Percentiles rank a stretch among this genome's conserved stretches.
phyloP scores from a whole-genome alignment of 2,329 filamentous ascomycete species.

The Colletotrichum sp. region DNA sequence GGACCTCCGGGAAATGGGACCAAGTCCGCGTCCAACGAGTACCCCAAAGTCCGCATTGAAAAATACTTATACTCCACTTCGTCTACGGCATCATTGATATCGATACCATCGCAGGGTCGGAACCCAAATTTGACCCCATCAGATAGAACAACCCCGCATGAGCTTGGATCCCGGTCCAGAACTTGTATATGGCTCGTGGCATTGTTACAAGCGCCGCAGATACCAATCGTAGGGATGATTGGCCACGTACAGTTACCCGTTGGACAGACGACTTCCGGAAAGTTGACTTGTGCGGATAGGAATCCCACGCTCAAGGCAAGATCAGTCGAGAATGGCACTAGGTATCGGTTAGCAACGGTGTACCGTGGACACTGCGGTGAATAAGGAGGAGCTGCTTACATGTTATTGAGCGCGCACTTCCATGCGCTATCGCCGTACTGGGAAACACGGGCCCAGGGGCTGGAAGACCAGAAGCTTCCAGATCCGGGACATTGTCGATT shows the following conservation, averaged over 20 bases:
- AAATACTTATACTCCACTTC: too few species aligned
- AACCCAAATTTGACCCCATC: not conserved
- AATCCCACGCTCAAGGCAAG: not conserved
- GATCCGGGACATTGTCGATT: too few species aligned
- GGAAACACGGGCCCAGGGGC: too few species aligned
- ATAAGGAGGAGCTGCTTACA: not conserved
- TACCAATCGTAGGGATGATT: not conserved
- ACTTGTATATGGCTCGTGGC: not conserved
- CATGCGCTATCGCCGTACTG: too few species aligned
- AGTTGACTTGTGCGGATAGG: not conserved
- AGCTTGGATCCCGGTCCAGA: not conserved
- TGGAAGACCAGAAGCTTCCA: too few species aligned
- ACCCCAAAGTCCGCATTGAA: not conserved
- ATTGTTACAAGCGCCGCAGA: not conserved
- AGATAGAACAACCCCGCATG: not conserved
- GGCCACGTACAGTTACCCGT: not conserved
- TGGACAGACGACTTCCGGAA: not conserved
- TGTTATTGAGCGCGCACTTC: too few species aligned
- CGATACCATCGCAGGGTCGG: not conserved
- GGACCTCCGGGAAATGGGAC: not conserved
- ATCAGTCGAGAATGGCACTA: not conserved
- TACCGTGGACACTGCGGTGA: not conserved
- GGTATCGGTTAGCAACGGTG: not conserved
- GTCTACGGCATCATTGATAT: not conserved
- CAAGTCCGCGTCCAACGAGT: not conserved